phyloP scores from a whole-genome alignment of 352 stramenopile genomes.

The Thalassiosira oceanica region DNA sequence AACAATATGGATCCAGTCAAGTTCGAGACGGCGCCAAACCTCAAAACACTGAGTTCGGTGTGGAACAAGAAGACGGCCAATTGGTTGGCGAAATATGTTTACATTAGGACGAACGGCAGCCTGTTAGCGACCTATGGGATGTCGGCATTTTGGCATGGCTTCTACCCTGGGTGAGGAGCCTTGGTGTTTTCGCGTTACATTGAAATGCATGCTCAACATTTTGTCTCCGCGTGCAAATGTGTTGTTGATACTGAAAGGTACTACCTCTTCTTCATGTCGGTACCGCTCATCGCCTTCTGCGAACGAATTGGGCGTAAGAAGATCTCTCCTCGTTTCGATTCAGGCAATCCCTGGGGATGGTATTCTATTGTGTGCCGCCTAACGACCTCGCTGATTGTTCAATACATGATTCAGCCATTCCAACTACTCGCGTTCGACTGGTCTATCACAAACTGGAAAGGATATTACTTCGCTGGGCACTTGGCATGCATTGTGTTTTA shows the following conservation, averaged over 20 bases:
- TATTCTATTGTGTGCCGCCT: slow-evolving; percentile 72
- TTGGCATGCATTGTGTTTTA: slow-evolving; percentile 68
- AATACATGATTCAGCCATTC: slow-evolving; percentile 80
- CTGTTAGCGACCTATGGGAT: slow-evolving; percentile 91
- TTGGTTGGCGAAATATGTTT: slow-evolving; percentile 96
- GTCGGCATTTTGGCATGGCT: slow-evolving; percentile 97
- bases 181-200: too few relatives aligned
- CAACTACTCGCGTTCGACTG: slow-evolving; percentile 67
- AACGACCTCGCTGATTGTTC: slow-evolving; percentile 58
- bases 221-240: too few relatives aligned
- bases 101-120: slow-evolving; percentile 92
- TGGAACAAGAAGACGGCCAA: slow-evolving; percentile 96
- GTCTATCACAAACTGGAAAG: slow-evolving; percentile 60
- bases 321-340: slow-evolving; percentile 73
- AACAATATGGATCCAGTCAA: slow-evolving; percentile 95
- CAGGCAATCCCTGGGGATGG: slow-evolving; percentile 59
- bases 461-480: slow-evolving; percentile 77
- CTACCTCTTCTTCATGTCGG: slow-evolving; percentile 93
- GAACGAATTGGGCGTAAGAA: slow-evolving; percentile 80
- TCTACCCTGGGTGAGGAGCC: too few relatives aligned
- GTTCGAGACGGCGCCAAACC: slow-evolving; percentile 91
- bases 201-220: too few relatives aligned
- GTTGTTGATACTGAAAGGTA: too few relatives aligned
- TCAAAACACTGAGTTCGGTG: slow-evolving; percentile 85
- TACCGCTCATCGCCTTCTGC: slow-evolving; percentile 74